Conservation (phyloP, 108 stramenopile species). For the Hondaea fermentalgiana region DNA sequence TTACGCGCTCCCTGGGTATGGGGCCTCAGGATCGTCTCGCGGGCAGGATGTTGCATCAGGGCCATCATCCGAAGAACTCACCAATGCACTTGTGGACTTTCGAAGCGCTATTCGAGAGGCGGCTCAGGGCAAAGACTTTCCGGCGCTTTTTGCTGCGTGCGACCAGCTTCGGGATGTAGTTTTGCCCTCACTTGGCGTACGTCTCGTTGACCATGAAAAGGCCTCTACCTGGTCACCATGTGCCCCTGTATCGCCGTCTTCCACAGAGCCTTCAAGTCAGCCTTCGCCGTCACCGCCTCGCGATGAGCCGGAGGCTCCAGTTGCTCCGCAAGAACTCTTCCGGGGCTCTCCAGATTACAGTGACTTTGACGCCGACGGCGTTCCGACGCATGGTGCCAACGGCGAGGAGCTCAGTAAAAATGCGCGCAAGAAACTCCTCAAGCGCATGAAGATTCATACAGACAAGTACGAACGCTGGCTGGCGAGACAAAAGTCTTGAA, state of each 20-base stretch:
- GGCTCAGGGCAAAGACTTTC: constrained; percentile 48
- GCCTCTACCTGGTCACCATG: constrained; percentile 1
- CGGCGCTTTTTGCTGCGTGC: constrained; percentile 54
- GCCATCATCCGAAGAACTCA: neutral
- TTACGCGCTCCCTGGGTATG: neutral
- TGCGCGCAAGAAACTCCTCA: constrained; percentile 43
- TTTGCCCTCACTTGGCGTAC: constrained; percentile 74
- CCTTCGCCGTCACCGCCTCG: no score
- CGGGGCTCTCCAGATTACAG: constrained; percentile 38
- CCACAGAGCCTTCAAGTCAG: no score
- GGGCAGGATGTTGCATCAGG: neutral
- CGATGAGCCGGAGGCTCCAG: constrained; percentile 26
- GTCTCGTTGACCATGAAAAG: constrained; percentile 63
- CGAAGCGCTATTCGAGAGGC: constrained; percentile 63
- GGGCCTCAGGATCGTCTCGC: neutral
- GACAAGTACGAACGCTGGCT: constrained; percentile 39
- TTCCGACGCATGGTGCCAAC: constrained; percentile 43
- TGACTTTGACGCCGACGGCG: constrained; percentile 51
- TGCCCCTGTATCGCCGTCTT: neutral
- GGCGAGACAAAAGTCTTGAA: neutral
- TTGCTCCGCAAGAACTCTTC: constrained; percentile 39
- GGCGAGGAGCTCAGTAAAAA: constrained; percentile 43
- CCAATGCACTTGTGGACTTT: constrained; percentile 59
- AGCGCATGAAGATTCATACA: constrained; percentile 40
- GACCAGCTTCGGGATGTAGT: constrained; percentile 77